Conservation (phyloP, 805 yeast genomes). For the Blastobotrys mokoenaii region DNA sequence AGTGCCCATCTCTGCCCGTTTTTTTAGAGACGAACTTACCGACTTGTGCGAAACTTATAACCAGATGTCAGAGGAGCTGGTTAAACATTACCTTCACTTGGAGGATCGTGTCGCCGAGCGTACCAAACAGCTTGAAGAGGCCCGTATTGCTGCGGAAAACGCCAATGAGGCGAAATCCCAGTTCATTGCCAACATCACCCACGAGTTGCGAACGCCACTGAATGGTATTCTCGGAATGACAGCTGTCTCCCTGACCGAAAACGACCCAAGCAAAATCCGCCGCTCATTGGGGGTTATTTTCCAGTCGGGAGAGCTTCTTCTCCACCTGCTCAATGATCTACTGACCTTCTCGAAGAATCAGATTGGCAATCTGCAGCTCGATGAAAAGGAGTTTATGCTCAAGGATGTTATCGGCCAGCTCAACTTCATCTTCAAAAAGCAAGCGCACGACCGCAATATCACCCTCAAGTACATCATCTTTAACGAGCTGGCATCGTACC, state of each 20-base stretch:
- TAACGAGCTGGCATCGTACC: not conserved
- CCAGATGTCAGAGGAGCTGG: conserved; percentile 81
- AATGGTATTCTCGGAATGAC: conserved; percentile 97
- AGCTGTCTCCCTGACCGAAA: conserved; percentile 84
- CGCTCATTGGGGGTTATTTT: conserved; percentile 74
- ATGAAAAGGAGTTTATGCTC: conserved; percentile 71
- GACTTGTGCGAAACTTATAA: conserved; percentile 83
- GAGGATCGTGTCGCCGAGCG: conserved; percentile 84
- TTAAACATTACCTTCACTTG: conserved; percentile 69
- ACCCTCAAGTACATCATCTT: not conserved
- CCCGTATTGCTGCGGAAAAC: conserved; percentile 81
- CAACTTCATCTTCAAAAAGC: conserved; percentile 57
- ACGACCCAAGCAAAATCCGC: conserved; percentile 56
- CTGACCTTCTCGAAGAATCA: conserved; percentile 91
- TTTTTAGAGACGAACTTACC: conserved; percentile 61
- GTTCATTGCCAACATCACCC: conserved; percentile 85
- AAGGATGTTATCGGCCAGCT: conserved; percentile 79
- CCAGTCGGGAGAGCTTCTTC: conserved; percentile 80
- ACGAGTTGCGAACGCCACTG: conserved; percentile 89
- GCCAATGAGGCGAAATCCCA: conserved; percentile 97
- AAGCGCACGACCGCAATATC: conserved; percentile 37
- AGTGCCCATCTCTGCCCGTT: conserved; percentile 5
- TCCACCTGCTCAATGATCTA: conserved; percentile 85
- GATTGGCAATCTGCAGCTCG: conserved; percentile 71
- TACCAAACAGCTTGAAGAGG: conserved; percentile 79